Conservation (phyloP, 2,329 filamentous ascomycete genomes). For the Lasiodiplodia gonubiensis region DNA sequence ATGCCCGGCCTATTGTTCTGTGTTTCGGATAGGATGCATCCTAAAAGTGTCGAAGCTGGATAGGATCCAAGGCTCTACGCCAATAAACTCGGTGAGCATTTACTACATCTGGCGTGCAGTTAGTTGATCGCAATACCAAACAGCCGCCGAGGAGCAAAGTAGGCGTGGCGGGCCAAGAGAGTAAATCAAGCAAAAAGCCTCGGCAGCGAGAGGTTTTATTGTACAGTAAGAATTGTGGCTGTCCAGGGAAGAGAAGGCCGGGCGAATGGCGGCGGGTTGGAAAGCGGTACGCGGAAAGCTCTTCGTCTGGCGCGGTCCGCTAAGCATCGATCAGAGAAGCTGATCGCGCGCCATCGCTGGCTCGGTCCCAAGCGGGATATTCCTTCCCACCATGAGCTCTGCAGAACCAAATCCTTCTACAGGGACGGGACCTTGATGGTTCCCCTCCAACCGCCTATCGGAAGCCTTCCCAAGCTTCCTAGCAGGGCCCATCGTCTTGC, state of each 20-base stretch:
- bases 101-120: neutral
- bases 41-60: neutral
- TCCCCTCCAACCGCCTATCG: neutral
- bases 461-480: slow-evolving; percentile 3
- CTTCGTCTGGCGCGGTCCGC: neutral
- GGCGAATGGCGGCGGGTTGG: neutral
- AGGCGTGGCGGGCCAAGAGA: neutral
- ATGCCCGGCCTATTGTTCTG: neutral
- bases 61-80: neutral
- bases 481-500: neutral
- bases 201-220: neutral
- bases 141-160: neutral
- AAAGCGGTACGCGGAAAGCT: neutral
- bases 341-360: neutral
- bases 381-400: neutral
- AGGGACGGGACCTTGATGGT: neutral
- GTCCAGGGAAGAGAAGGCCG: neutral
- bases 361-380: slow-evolving; percentile 20
- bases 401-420: slow-evolving; percentile 4
- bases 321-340: slow-evolving; percentile 2
- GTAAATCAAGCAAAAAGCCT: neutral
- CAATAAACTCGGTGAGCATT: neutral
- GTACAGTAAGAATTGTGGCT: neutral
- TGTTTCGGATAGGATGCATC: neutral
- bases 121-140: neutral